Percentiles rank a stretch among this genome's conserved stretches.
Conservation (phyloP, 495 filamentous ascomycete genomes). For the Evernia prunastri region DNA sequence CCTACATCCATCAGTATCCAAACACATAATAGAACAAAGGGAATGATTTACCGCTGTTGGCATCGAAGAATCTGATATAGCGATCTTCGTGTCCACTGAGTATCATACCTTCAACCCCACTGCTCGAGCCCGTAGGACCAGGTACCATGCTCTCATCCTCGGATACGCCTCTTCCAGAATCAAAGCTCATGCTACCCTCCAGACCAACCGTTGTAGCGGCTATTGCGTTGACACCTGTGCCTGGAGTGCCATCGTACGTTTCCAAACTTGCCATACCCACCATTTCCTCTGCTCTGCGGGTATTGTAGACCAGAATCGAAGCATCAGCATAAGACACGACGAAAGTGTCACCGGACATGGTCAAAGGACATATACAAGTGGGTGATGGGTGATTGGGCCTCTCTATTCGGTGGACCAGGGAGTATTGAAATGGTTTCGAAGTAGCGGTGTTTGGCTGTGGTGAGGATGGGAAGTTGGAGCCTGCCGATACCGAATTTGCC, state of each 20-base stretch:
- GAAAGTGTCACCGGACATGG: slow-evolving; percentile 80
- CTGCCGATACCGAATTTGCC: slow-evolving; percentile 84
- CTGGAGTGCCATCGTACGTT: slow-evolving; percentile 80
- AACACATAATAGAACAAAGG: not conserved
- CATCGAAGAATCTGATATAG: slow-evolving; percentile 94
- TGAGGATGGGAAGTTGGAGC: slow-evolving; percentile 79
- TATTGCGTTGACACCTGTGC: slow-evolving; percentile 83
- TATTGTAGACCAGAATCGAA: slow-evolving; percentile 85
- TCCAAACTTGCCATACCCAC: slow-evolving; percentile 86
- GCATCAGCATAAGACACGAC: slow-evolving; percentile 89
- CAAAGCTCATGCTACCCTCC: slow-evolving; percentile 59
- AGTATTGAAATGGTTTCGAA: slow-evolving; percentile 57
- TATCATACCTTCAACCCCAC: slow-evolving; percentile 81
- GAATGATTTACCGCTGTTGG: slow-evolving; percentile 77
- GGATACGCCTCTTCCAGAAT: slow-evolving; percentile 52
- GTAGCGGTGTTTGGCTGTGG: slow-evolving; percentile 82
- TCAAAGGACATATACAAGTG: slow-evolving; percentile 86
- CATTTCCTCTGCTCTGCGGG: slow-evolving; percentile 82
- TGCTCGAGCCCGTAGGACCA: slow-evolving; percentile 77
- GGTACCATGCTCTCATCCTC: slow-evolving; percentile 65
- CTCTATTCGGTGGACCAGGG: slow-evolving; percentile 75
- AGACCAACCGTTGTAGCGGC: slow-evolving; percentile 79
- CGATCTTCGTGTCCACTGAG: slow-evolving; percentile 94
- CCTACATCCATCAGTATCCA: slow-evolving; percentile 45
- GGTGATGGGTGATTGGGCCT: slow-evolving; percentile 68